A percentile compares a stretch with the other conserved stretches of the same genome.
These are phyloP conservation scores for Protea cynaroides DNA, from an alignment of 164 flowering plant species.

Conservation along the genomic window DNA sequence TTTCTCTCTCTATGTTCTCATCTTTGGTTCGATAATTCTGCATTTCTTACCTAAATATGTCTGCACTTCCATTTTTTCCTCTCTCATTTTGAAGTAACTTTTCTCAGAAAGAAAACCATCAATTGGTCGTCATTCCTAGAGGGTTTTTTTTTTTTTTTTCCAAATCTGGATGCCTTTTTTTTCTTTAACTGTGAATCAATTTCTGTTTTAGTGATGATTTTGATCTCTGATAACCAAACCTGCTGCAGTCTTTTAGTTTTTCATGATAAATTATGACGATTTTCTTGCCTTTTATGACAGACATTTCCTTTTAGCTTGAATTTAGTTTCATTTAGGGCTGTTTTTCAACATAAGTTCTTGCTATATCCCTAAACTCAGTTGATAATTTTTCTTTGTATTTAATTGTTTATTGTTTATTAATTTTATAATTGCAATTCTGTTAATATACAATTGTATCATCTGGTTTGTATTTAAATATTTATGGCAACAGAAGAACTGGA, in stretches of 20 bases:
- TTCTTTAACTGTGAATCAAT: background rate
- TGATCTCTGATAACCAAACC: background rate
- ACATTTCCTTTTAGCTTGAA: too few relatives aligned
- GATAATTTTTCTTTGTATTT: background rate
- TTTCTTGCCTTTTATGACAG: background rate
- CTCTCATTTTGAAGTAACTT: background rate
- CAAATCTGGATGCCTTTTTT: background rate
- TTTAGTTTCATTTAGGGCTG: background rate
- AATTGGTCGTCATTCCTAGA: background rate
- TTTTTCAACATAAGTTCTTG: background rate
- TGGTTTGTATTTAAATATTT: background rate
- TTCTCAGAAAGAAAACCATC: background rate
- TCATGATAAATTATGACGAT: background rate
- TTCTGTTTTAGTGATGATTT: background rate
- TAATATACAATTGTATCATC: background rate
- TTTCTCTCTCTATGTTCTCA: background rate
- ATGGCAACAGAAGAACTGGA: too few relatives aligned
- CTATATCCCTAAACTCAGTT: background rate
- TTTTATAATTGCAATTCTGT: background rate
- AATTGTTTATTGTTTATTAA: background rate
- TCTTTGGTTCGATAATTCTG: background rate
- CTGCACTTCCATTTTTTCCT: background rate
- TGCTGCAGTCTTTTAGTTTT: background rate
- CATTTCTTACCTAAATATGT: background rate
- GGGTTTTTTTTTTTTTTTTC: background rate